Evolutionary conservation across 2,329 filamentous ascomycete genomes (phyloP), one percentile per base, ranked within the genome.

Genomic region (Cytospora schulzeri): DNA sequence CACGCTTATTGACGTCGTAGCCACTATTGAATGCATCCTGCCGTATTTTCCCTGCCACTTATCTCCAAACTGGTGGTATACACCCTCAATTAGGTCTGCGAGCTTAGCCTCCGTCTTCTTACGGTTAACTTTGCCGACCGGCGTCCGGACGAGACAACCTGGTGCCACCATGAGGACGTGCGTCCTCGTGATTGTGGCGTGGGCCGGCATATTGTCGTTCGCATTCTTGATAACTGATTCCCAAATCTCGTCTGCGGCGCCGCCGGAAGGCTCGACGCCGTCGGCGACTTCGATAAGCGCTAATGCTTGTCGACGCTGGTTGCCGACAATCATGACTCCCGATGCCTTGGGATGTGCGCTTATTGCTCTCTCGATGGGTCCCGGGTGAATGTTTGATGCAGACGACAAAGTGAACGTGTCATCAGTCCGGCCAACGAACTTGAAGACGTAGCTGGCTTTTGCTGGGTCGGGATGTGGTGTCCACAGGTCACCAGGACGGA

Each of bases 351-450:
- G 52, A 15, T 51, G 53, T 29, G 52, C 61, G n/a, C 54, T 26
- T 22, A 57, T 51, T 14, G 57, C 61, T 19, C 19, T 57, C 51
- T 59, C 55, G 12, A 66, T 56, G 7, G 64, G 64, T 26, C 61
- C 50, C 4, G 64, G 64, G 28, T 62, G 54, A 7, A 63, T 53
- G 22, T 63, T 66, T 1, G 60, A 63, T 1, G 60, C 64, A 3
- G 64, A 63, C 3, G 60, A 66, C 4, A 66, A 45, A 3, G 64
- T 63, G 33, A 66, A 50, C 19, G 62, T 58, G 12, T 66, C 64
- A 48, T 74, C 72, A 15, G 67, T 70, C 15, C 69, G 66, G 14
- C 69, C 69, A 1, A 54, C 65, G 28, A 69, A 71, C 17, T 64
- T 65, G 66, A 66, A 71, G 1, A 59, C 69, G 24, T 63, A 69